A percentile compares a stretch with the other conserved stretches of the same genome.
These are phyloP conservation scores for Sparassis latifolia DNA, from an alignment of 1,284 basidiomycete species.

Conservation along the genomic window DNA sequence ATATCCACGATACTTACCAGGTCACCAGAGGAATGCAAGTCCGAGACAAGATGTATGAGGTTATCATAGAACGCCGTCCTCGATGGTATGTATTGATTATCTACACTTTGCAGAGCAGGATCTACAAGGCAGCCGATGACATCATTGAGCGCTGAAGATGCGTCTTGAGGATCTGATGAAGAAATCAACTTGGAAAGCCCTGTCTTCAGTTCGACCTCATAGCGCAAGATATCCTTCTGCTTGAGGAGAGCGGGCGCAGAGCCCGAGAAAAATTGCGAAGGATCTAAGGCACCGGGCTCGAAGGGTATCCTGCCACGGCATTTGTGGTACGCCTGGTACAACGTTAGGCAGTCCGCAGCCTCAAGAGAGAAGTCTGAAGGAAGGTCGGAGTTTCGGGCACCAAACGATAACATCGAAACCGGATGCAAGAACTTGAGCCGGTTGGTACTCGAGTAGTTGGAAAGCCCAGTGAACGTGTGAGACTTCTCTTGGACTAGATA, in stretches of 20 bases:
- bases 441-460: slow-evolving; percentile 27
- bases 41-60: slow-evolving; percentile 45
- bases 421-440: slow-evolving; percentile 56
- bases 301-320: slow-evolving; percentile 13
- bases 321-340: slow-evolving; percentile 39
- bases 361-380: slow-evolving; percentile 61
- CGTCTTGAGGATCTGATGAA: slow-evolving; percentile 30
- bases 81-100: slow-evolving; percentile 28
- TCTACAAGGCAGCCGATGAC: slow-evolving; percentile 40
- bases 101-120: slow-evolving; percentile 19
- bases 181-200: slow-evolving; percentile 34
- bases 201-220: slow-evolving; percentile 48
- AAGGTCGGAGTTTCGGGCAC: slow-evolving; percentile 28
- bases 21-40: slow-evolving; percentile 42
- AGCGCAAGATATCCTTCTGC: slow-evolving; percentile 53
- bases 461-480: slow-evolving; percentile 33
- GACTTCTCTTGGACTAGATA: slow-evolving; percentile 33
- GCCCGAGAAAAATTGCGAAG: slow-evolving; percentile 37
- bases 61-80: slow-evolving; percentile 29
- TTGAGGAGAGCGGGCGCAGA: slow-evolving; percentile 30
- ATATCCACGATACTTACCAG: slow-evolving; percentile 34
- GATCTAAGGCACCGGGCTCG: slow-evolving; percentile 35
- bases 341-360: slow-evolving; percentile 43
- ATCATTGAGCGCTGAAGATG: slow-evolving; percentile 28
- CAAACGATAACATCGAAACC: slow-evolving; percentile 45